phyloP scores from a whole-genome alignment of 2,329 filamentous ascomycete genomes.

The Helminthosporium solani region DNA sequence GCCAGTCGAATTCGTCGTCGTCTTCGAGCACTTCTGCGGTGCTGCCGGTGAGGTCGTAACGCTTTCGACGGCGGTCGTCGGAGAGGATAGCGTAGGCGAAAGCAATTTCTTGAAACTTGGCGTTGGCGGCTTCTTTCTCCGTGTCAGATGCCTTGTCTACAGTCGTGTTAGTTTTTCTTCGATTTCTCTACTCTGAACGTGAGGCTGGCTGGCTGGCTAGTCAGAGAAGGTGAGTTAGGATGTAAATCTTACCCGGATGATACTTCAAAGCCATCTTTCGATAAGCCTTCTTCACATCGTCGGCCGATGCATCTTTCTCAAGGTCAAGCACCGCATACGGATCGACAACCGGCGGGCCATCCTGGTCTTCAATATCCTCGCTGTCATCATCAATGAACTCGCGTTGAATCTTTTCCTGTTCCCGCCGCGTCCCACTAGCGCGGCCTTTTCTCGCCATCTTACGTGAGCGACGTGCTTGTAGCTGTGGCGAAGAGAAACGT shows the following conservation, averaged over 20 bases:
- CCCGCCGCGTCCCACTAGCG: slow-evolving; percentile 5
- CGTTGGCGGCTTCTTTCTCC: slow-evolving; percentile 71
- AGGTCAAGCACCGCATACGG: slow-evolving; percentile 81
- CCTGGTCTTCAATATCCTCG: slow-evolving; percentile 30
- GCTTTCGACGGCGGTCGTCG: slow-evolving; percentile 73
- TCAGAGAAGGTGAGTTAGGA: background rate
- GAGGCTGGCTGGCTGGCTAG: too few species aligned
- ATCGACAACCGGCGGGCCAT: slow-evolving; percentile 65
- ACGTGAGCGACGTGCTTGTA: background rate
- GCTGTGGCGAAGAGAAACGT: background rate
- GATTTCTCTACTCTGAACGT: too few species aligned
- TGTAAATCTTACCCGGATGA: slow-evolving; percentile 61
- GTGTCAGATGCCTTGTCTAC: slow-evolving; percentile 73
- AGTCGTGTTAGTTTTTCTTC: slow-evolving; percentile 12
- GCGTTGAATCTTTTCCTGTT: slow-evolving; percentile 8
- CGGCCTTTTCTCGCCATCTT: slow-evolving; percentile 13
- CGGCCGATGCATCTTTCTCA: slow-evolving; percentile 67
- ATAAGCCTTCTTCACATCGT: slow-evolving; percentile 87
- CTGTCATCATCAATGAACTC: slow-evolving; percentile 46
- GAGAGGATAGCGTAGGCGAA: slow-evolving; percentile 94
- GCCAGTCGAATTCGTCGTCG: slow-evolving; percentile 83
- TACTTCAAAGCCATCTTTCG: slow-evolving; percentile 84
- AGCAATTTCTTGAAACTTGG: slow-evolving; percentile 83
- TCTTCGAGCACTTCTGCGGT: slow-evolving; percentile 76
- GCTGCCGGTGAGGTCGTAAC: slow-evolving; percentile 87